Evolutionary conservation across 148 eudicot genomes (phyloP).

Genomic region (Drosera capensis): DNA sequence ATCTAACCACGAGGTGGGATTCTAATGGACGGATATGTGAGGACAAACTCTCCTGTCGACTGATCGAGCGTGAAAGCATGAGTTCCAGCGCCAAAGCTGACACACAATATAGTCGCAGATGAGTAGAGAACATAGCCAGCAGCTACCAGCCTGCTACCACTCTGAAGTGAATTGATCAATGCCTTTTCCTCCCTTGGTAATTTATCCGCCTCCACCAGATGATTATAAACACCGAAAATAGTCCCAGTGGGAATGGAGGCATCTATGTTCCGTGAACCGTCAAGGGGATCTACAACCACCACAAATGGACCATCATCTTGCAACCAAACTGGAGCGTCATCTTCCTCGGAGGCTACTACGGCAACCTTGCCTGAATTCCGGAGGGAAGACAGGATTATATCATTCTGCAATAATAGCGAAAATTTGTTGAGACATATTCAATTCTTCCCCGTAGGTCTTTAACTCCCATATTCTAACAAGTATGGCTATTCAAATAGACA

Average conservation of each 20-base stretch:
- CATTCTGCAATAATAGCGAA: too few species aligned
- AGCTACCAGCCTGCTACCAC: conserved; percentile 68
- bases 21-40: conserved; percentile 67
- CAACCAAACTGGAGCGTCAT: conserved; percentile 77
- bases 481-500: too few species aligned
- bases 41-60: conserved; percentile 77
- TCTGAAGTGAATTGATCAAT: conserved; percentile 69
- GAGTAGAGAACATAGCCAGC: conserved; percentile 96
- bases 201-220: conserved; percentile 58
- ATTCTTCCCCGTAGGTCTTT: too few species aligned
- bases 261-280: conserved; percentile 92
- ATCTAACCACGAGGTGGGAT: conserved; percentile 75
- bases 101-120: conserved; percentile 83
- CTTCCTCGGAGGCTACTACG: conserved; percentile 96
- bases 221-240: conserved; percentile 75
- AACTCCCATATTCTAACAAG: too few species aligned
- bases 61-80: conserved; percentile 73
- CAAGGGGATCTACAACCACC: conserved; percentile 89
- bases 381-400: conserved; percentile 62
- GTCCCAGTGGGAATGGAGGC: conserved; percentile 98
- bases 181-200: conserved; percentile 71
- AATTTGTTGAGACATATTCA: too few species aligned
- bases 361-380: conserved; percentile 82
- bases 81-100: conserved; percentile 78
- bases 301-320: conserved; percentile 77